phyloP scores from a whole-genome alignment of 148 eudicot species.

The Chenopodium formosanum region DNA sequence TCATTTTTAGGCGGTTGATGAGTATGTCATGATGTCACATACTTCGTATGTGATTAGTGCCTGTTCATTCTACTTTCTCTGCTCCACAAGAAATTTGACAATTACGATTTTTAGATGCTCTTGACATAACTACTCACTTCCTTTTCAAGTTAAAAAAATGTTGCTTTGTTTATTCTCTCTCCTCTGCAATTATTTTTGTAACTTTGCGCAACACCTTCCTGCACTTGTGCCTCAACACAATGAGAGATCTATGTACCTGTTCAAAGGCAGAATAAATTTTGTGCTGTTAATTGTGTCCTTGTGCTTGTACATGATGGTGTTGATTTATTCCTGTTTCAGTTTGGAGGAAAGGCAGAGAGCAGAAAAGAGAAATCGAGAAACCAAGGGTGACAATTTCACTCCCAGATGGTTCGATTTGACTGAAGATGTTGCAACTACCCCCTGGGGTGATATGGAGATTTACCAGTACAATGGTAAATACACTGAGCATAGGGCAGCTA shows the following conservation, averaged over 20 bases:
- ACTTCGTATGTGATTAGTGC: background rate
- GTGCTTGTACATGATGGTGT: background rate
- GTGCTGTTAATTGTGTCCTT: background rate
- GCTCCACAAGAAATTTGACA: background rate
- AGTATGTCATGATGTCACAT: background rate
- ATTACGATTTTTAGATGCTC: background rate
- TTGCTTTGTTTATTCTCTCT: background rate
- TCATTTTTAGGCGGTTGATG: background rate
- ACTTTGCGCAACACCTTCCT: no score
- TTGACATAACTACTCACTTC: background rate
- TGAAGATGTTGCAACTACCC: slow-evolving; percentile 64
- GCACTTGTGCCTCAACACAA: background rate
- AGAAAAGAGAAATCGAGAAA: slow-evolving; percentile 71
- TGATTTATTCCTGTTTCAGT: slow-evolving; percentile 30
- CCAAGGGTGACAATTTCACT: slow-evolving; percentile 55
- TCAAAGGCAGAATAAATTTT: background rate
- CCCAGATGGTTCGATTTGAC: slow-evolving; percentile 75
- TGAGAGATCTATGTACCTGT: background rate
- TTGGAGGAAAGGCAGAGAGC: slow-evolving; percentile 86
- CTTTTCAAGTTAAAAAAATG: background rate
- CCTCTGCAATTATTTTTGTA: background rate
- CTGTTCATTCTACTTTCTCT: background rate
- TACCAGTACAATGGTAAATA: slow-evolving; percentile 71
- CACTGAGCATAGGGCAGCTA: slow-evolving; percentile 44
- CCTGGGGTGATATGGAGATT: slow-evolving; percentile 90